These are phyloP conservation scores for Auriscalpium microsporum DNA, from an alignment of 768 basidiomycete species.

Conservation along the genomic window DNA sequence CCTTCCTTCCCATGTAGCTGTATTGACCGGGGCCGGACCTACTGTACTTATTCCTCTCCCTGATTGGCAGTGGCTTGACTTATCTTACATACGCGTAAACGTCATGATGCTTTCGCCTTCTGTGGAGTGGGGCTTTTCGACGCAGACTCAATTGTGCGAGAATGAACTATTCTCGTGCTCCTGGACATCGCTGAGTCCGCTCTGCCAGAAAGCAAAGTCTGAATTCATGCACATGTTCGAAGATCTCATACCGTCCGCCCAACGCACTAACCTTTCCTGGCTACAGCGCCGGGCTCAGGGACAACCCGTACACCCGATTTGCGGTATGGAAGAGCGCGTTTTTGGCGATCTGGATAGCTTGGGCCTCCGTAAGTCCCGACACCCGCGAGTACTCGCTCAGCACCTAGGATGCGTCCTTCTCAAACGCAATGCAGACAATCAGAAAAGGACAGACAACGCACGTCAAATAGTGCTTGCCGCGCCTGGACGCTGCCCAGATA, in stretches of 20 bases:
- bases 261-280: background rate
- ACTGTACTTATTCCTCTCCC: too few relatives aligned
- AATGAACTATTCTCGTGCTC: background rate
- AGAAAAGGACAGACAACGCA: slow-evolving; percentile 18
- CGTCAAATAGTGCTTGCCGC: slow-evolving; percentile 51
- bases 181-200: background rate
- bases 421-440: background rate
- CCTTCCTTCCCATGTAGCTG: too few relatives aligned
- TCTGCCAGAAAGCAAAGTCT: background rate
- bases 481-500: slow-evolving; percentile 63
- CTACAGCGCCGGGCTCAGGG: slow-evolving; percentile 26
- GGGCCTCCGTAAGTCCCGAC: slow-evolving; percentile 43
- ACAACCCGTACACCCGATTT: slow-evolving; percentile 53
- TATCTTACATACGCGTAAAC: too few relatives aligned
- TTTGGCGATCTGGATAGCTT: slow-evolving; percentile 46
- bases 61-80: too few relatives aligned
- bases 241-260: background rate
- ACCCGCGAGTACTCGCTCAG: slow-evolving; percentile 39
- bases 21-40: too few relatives aligned
- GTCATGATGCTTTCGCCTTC: too few relatives aligned
- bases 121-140: too few relatives aligned
- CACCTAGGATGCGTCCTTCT: slow-evolving; percentile 32
- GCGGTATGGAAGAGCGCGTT: slow-evolving; percentile 61
- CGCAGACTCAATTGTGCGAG: background rate
- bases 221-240: background rate